A percentile compares a stretch with the other conserved stretches of the same genome.
These are phyloP conservation scores for Collariella sp. DNA, from an alignment of 495 filamentous ascomycete genomes.

Conservation along the genomic window DNA sequence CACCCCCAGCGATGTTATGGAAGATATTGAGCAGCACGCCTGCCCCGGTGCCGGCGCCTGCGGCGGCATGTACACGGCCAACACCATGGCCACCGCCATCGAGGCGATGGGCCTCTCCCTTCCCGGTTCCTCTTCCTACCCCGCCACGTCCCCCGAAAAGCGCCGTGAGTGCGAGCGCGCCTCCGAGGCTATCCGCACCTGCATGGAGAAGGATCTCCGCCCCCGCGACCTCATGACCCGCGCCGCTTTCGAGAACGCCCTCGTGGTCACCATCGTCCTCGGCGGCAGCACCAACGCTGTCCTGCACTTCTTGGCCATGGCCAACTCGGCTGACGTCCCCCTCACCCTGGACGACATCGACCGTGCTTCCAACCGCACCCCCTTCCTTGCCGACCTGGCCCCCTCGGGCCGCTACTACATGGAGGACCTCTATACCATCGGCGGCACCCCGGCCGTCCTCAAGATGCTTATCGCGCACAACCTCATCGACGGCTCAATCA, in stretches of 20 bases:
- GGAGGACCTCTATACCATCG: slow-evolving; percentile 91
- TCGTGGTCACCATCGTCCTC: slow-evolving; percentile 86
- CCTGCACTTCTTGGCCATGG: slow-evolving; percentile 92
- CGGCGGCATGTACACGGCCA: slow-evolving; percentile 94
- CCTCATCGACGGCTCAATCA: slow-evolving; percentile 73
- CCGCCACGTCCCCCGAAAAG: slow-evolving; percentile 81
- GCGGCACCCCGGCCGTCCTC: slow-evolving; percentile 82
- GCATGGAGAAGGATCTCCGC: slow-evolving; percentile 80
- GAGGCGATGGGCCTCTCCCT: slow-evolving; percentile 91
- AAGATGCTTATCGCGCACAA: slow-evolving; percentile 81
- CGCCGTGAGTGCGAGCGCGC: slow-evolving; percentile 83
- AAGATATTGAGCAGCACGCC: slow-evolving; percentile 75
- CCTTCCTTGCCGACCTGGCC: slow-evolving; percentile 87
- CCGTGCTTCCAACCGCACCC: slow-evolving; percentile 78
- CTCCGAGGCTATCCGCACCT: slow-evolving; percentile 74
- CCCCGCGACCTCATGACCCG: slow-evolving; percentile 80
- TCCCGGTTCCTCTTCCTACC: slow-evolving; percentile 84
- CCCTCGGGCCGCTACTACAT: slow-evolving; percentile 84
- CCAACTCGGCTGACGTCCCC: slow-evolving; percentile 74
- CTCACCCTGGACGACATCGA: slow-evolving; percentile 84
- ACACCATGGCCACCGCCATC: slow-evolving; percentile 94
- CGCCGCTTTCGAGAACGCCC: slow-evolving; percentile 82
- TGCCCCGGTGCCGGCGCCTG: slow-evolving; percentile 93
- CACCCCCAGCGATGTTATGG: slow-evolving; percentile 70
- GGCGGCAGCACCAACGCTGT: slow-evolving; percentile 90